Percentiles rank a stretch among this genome's conserved stretches.
These are phyloP conservation scores for Ophiosphaerella korrae DNA, from an alignment of 2,329 filamentous ascomycete genomes.

Conservation along the genomic window DNA sequence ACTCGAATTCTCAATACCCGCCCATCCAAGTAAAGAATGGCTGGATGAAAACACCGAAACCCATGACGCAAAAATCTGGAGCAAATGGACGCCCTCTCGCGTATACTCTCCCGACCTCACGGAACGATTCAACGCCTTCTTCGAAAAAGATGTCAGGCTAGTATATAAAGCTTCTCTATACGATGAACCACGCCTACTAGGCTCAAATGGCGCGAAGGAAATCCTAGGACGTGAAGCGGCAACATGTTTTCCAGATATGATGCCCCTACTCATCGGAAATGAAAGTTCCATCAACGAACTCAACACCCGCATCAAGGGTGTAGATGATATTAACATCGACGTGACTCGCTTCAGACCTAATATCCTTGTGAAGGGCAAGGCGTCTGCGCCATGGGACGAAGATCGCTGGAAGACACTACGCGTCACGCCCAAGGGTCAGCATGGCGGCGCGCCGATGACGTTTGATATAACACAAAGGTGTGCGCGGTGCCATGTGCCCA, in stretches of 20 bases:
- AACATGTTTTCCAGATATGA: constrained; percentile 65
- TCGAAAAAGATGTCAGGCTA: constrained; percentile 60
- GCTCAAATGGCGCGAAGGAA: constrained; percentile 61
- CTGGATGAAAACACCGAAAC: constrained; percentile 59
- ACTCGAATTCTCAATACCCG: constrained; percentile 57
- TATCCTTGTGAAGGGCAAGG: constrained; percentile 61
- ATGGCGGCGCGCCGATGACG: constrained; percentile 40
- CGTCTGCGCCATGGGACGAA: constrained; percentile 62
- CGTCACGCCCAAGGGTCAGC: constrained; percentile 35
- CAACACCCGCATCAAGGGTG: constrained; percentile 57
- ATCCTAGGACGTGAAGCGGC: constrained; percentile 60
- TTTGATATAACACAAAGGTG: constrained; percentile 65
- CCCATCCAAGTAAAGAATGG: constrained; percentile 61
- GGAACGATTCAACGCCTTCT: constrained; percentile 59
- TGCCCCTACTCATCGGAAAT: constrained; percentile 61
- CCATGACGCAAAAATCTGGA: constrained; percentile 62
- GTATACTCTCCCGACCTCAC: constrained; percentile 60
- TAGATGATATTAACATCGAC: constrained; percentile 61
- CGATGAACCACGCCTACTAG: constrained; percentile 56
- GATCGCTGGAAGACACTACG: constrained; percentile 67
- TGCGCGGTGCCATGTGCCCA: constrained; percentile 66
- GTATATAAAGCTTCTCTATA: constrained; percentile 64
- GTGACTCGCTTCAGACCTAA: constrained; percentile 64
- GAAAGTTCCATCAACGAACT: constrained; percentile 63
- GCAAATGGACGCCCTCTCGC: constrained; percentile 61